Evolutionary conservation across 176 grass and related monocot genomes (phyloP).

Genomic region (Carex cristatella): DNA sequence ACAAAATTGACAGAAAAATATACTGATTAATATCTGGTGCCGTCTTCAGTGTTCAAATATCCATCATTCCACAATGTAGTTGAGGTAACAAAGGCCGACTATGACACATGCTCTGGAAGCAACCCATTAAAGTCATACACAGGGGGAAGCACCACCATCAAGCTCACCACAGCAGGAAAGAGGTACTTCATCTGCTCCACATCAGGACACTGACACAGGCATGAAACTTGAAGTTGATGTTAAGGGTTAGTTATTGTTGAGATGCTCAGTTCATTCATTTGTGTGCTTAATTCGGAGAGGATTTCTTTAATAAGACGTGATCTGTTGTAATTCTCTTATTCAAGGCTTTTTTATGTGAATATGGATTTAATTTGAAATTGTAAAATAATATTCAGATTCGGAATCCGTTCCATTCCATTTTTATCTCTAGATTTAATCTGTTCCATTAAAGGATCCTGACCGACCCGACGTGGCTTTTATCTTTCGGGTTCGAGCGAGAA

Average conservation of each 20-base stretch:
- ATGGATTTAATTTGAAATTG: too few relatives aligned
- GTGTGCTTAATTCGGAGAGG: neutral
- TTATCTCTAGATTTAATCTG: too few relatives aligned
- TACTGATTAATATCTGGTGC: neutral
- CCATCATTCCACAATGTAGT: conserved; percentile 45
- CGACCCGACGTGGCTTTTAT: too few relatives aligned
- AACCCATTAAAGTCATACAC: conserved; percentile 24
- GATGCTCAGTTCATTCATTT: neutral
- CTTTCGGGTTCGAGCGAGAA: too few relatives aligned
- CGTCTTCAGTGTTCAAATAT: conserved; percentile 41
- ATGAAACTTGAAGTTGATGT: conserved; percentile 72
- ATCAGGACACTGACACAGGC: conserved; percentile 44
- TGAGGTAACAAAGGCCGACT: conserved; percentile 56
- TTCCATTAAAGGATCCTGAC: too few relatives aligned
- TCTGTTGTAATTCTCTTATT: too few relatives aligned
- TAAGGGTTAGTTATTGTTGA: too few relatives aligned
- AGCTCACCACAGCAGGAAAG: conserved; percentile 39
- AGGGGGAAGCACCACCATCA: conserved; percentile 27
- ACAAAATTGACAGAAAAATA: neutral
- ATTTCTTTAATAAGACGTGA: too few relatives aligned
- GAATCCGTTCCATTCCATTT: too few relatives aligned
- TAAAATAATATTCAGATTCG: too few relatives aligned
- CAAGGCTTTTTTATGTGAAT: neutral
- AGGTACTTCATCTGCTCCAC: conserved; percentile 80
- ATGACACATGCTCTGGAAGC: conserved; percentile 49